Conservation (phyloP, 2,329 filamentous ascomycete genomes). For the Clarireedia monteithiana region DNA sequence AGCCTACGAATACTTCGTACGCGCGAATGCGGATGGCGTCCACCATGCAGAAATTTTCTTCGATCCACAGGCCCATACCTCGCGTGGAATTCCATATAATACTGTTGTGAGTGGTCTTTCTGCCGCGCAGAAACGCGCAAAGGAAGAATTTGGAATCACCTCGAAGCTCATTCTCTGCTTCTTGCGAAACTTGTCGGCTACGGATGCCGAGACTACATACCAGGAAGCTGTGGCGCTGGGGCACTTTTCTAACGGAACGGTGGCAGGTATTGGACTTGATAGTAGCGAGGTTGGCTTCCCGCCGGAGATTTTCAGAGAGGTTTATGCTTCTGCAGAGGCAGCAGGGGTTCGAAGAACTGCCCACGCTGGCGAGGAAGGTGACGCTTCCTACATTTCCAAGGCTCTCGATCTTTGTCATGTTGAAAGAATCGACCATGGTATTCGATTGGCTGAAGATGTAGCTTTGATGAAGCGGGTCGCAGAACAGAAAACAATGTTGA, state of each 20-base stretch:
- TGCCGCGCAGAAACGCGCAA: slow-evolving; percentile 51
- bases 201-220: slow-evolving; percentile 44
- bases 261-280: slow-evolving; percentile 60
- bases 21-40: slow-evolving; percentile 56
- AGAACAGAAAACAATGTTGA: slow-evolving; percentile 50
- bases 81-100: slow-evolving; percentile 53
- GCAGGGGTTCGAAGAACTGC: slow-evolving; percentile 56
- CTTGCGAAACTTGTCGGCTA: slow-evolving; percentile 58
- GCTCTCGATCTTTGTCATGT: slow-evolving; percentile 56
- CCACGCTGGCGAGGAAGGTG: slow-evolving; percentile 71
- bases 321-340: slow-evolving; percentile 48
- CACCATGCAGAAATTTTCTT: slow-evolving; percentile 74
- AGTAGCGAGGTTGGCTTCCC: slow-evolving; percentile 53
- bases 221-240: slow-evolving; percentile 34
- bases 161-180: slow-evolving; percentile 65
- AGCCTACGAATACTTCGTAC: slow-evolving; percentile 62
- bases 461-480: slow-evolving; percentile 52
- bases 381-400: slow-evolving; percentile 54
- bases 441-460: slow-evolving; percentile 53
- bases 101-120: slow-evolving; percentile 58
- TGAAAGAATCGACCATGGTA: slow-evolving; percentile 67
- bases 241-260: slow-evolving; percentile 42
- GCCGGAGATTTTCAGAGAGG: slow-evolving; percentile 51
- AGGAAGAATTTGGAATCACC: slow-evolving; percentile 54
- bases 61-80: slow-evolving; percentile 68